phyloP scores from a whole-genome alignment of 768 basidiomycete genomes.

The Amanita rimosa region DNA sequence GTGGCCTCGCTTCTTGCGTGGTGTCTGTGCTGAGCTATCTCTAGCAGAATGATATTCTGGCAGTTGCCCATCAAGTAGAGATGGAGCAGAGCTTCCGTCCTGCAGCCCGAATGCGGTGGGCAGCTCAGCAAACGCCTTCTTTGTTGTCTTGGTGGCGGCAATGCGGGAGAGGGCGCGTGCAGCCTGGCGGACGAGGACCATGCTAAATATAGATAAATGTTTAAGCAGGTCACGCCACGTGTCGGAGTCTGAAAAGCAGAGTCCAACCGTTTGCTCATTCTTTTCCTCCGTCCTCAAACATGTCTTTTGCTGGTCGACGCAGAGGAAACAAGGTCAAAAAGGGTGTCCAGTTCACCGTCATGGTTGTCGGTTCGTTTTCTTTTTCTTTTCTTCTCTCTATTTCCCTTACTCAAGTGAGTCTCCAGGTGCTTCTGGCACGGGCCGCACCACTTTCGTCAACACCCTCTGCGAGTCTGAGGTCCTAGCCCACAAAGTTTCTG shows the following conservation, averaged over 20 bases:
- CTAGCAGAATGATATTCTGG: not conserved
- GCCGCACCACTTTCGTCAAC: conserved; percentile 98
- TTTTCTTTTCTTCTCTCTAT: conserved; percentile 10
- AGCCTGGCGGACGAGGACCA: conserved; percentile 1
- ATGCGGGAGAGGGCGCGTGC: not conserved
- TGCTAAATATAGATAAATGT: conserved; percentile 6
- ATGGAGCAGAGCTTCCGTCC: conserved; percentile 30
- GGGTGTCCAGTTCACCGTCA: conserved; percentile 95
- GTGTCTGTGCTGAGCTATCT: too few species aligned
- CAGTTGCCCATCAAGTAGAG: conserved; percentile 31
- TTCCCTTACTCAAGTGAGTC: conserved; percentile 12
- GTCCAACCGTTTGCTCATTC: conserved; percentile 9
- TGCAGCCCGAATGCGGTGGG: conserved; percentile 33
- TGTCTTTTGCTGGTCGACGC: conserved; percentile 82
- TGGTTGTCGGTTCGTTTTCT: conserved; percentile 79
- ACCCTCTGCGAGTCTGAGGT: conserved; percentile 97
- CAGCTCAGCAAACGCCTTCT: conserved; percentile 41
- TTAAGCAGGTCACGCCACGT: conserved; percentile 17
- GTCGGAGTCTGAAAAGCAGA: conserved; percentile 13
- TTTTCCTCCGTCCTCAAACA: conserved; percentile 22
- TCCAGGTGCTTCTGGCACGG: conserved; percentile 92
- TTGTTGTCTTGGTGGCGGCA: not conserved
- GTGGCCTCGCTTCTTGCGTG: conserved; percentile 7
- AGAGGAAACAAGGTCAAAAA: conserved; percentile 96
- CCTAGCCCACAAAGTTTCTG: conserved; percentile 75